Conservation (phyloP, 2,329 filamentous ascomycete genomes). For the Xylaria hypoxylon region DNA sequence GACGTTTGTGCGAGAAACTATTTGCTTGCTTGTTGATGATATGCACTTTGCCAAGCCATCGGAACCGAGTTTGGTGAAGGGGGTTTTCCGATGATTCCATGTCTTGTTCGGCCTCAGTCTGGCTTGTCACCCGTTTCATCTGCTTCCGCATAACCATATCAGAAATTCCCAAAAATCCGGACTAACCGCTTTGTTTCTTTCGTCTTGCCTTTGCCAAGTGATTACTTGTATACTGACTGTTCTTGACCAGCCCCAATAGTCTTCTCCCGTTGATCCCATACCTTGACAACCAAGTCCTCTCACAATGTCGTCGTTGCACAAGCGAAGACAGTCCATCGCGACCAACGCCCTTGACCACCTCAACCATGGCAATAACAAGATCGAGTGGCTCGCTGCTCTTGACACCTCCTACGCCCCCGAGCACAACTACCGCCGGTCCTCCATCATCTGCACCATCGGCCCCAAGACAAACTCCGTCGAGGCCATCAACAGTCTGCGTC, state of each 20-base stretch:
- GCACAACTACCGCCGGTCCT: conserved; percentile 93
- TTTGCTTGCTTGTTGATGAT: neutral
- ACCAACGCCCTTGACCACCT: conserved; percentile 86
- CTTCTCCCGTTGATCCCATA: neutral
- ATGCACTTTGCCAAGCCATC: neutral
- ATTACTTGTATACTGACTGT: conserved; percentile 5
- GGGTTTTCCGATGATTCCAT: neutral
- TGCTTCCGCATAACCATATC: neutral
- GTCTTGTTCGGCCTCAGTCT: neutral
- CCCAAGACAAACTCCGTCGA: conserved; percentile 99
- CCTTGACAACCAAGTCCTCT: neutral
- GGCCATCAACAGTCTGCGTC: conserved; percentile 94
- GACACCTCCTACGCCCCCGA: conserved; percentile 89
- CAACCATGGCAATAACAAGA: conserved; percentile 76
- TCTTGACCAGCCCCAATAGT: neutral
- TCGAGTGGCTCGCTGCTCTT: conserved; percentile 76
- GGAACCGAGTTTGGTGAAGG: conserved; percentile 9
- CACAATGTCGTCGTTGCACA: conserved; percentile 38
- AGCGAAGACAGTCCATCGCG: conserved; percentile 55
- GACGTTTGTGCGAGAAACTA: neutral
- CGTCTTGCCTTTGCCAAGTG: no score
- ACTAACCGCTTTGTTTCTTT: no score
- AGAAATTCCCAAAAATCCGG: no score
- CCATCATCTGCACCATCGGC: conserved; percentile 98
- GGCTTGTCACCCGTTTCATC: neutral